A percentile compares a stretch with the other conserved stretches of the same genome.
Evolutionary conservation across 2,329 filamentous ascomycete species (phyloP).

Genomic region (Cytospora piceae): DNA sequence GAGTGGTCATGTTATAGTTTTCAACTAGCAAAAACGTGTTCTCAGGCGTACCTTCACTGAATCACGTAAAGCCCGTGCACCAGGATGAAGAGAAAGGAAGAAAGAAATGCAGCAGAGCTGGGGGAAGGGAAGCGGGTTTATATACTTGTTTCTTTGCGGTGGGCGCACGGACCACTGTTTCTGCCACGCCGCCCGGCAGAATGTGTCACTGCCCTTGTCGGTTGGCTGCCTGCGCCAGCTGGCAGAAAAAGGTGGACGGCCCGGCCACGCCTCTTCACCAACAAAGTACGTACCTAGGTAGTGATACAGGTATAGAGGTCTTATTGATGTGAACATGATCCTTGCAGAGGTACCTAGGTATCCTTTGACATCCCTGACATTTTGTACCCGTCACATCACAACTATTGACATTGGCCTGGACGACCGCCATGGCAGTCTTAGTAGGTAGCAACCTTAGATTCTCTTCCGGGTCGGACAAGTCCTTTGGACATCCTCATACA

Average conservation of each 20-base stretch:
- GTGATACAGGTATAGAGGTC: too few relatives aligned
- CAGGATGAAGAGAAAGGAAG: slow-evolving; percentile 57
- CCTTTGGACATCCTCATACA: too few relatives aligned
- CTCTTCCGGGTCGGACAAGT: too few relatives aligned
- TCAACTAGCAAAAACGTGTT: slow-evolving; percentile 89
- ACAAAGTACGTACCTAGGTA: too few relatives aligned
- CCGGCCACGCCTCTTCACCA: too few relatives aligned
- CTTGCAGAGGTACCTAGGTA: too few relatives aligned
- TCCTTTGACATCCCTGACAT: too few relatives aligned
- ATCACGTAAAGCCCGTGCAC: slow-evolving; percentile 81
- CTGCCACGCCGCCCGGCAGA: slow-evolving; percentile 15
- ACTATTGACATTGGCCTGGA: too few relatives aligned
- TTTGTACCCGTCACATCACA: too few relatives aligned
- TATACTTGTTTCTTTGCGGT: slow-evolving; percentile 22
- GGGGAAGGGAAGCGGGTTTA: slow-evolving; percentile 24
- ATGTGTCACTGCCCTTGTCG: not conserved
- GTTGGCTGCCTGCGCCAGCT: not conserved
- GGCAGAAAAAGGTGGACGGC: not conserved
- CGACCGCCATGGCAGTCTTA: too few relatives aligned
- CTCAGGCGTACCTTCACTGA: slow-evolving; percentile 89
- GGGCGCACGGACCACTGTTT: slow-evolving; percentile 9
- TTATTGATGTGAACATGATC: too few relatives aligned
- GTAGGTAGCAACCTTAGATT: too few relatives aligned
- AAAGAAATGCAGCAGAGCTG: slow-evolving; percentile 33
- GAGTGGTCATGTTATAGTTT: slow-evolving; percentile 83